Evolutionary conservation across 202 grass and related monocot genomes (phyloP), one percentile per base, ranked within the genome.

Genomic region (Carex arenaria): DNA sequence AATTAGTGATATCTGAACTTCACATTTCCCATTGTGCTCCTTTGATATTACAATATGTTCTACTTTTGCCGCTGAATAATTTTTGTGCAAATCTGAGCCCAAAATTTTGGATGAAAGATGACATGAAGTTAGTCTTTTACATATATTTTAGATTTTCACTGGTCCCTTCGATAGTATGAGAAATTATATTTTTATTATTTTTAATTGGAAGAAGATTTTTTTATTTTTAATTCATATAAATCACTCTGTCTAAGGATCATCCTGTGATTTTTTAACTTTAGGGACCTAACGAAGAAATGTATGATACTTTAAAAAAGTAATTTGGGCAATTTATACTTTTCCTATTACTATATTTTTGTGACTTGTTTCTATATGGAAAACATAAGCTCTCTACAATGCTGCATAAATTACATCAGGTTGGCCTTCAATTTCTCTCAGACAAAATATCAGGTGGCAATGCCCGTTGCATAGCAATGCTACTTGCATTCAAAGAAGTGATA

Each of bases 401-500:
- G n/a, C 52, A 60, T 61, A 3, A 65, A 65, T 63, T 83, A 5
- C 87, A 72, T 91, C 85, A 97, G 94, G 92, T 97, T 52, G 94
- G 94, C 45, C 94, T 97, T 81, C 92, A 97, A 72, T 94, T 90
- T 84, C 88, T 97, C 53, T 94, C 92, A 60, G 88, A 92, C 82
- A 84, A 90, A 76, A 89, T 97, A 82, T 89, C 87, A 74, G 94
- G 94, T 84, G 88, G 92, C 26, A 97, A 97, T 94, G 92, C 77
- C 73, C 92, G 94, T 79, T 97, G 94, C 42, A 88, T 97, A 68
- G 90, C 92, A 77, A 97, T 97, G 92, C 94, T 97, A 86, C 85
- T 94, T 83, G 89, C 94, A 86, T 97, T 97, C 82, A 84, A 66
- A 84, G 90, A 92, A 72, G 87, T 90, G 67, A 92, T 97, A 84